A percentile compares a stretch with the other conserved stretches of the same genome.
Conservation (phyloP, 148 eudicot species). For the Pharnaceum exiguum region DNA sequence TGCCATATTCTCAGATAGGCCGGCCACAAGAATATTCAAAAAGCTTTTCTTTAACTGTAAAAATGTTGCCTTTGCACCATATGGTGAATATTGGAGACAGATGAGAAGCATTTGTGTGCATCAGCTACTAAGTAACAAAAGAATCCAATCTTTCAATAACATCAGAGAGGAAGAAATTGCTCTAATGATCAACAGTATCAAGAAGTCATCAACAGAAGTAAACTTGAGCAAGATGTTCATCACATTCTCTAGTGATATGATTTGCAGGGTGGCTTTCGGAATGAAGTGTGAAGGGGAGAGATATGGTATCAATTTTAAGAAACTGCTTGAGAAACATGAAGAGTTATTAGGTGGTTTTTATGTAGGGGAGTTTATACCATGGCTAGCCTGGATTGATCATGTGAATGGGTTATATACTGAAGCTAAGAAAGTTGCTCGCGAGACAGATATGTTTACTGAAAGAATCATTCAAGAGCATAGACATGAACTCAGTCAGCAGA, state of each 20-base stretch:
- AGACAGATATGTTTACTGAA: too few relatives aligned
- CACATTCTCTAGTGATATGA: constrained; percentile 14
- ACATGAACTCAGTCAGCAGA: neutral
- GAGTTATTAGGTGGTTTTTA: constrained; percentile 21
- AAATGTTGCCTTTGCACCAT: constrained; percentile 22
- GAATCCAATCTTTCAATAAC: constrained; percentile 14
- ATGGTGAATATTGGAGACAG: constrained; percentile 39
- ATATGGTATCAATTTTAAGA: constrained; percentile 5
- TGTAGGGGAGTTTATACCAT: constrained; percentile 41
- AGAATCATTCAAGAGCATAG: constrained; percentile 10
- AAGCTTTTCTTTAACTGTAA: constrained; percentile 20
- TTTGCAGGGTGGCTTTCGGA: constrained; percentile 35
- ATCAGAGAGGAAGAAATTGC: constrained; percentile 23
- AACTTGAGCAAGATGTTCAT: constrained; percentile 22
- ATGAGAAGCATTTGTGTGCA: constrained; percentile 26
- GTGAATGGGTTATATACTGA: constrained; percentile 23
- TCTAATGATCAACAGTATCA: constrained; percentile 13
- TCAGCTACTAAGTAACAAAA: constrained; percentile 33
- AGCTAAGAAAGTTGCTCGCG: constrained; percentile 31
- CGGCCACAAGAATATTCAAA: neutral
- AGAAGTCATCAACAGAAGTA: neutral
- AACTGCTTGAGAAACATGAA: constrained; percentile 9
- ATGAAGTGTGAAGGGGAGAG: constrained; percentile 24
- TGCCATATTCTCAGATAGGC: constrained; percentile 23
- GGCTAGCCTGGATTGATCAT: constrained; percentile 41